Base-by-base conservation (phyloP, 2,329 filamentous ascomycete genomes). In the Trichocomaceae sp. region DNA sequence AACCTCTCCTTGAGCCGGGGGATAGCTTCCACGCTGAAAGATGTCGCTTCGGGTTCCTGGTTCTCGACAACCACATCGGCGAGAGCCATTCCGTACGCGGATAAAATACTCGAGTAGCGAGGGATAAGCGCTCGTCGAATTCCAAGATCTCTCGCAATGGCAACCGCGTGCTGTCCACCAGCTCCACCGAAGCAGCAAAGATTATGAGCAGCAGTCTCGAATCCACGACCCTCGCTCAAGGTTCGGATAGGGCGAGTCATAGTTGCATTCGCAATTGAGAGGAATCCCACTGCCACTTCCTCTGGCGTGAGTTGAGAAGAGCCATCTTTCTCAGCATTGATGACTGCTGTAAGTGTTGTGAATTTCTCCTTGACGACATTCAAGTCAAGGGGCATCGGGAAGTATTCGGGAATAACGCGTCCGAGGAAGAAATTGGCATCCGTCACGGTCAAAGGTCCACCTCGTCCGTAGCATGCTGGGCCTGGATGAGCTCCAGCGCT, bases 361-460 rank as follows among this genome's bases (percentile, higher is more conserved):
- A 78, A 77, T 29, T 72, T 72, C 47, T 64, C 53, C 12, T 62
- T 65, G 6, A 69, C 68, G 13, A 73, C 66, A 3, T 75, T 74
- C 1, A 65, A 61, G 44, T 76, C 76, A 17, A 80, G 63, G 0
- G 72, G 42, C 41, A 44, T 44, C 61, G 74, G 33, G 69, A 61
- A 31, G 76, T 92, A 95, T 58, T 93, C 88, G 0, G 90, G 89
- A 1, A 95, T 71, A 3, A 96, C 75, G 39, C 90, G 81, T 0
- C 90, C 90, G 0, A 96, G 82, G 63, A 89, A 89, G 5, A 95
- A 70, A 62, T 95, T 96, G 1, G 90, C 90, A 66, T 96, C 90
- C 0, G 91, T 96, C n/a, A 96, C 90, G 0, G 91, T 92, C 4
- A 91, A 78, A 3, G 90, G 90, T 0, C 90, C 90, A 0, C 86